Conservation (phyloP, 208 protist species). For the Leishmania turanica region DNA sequence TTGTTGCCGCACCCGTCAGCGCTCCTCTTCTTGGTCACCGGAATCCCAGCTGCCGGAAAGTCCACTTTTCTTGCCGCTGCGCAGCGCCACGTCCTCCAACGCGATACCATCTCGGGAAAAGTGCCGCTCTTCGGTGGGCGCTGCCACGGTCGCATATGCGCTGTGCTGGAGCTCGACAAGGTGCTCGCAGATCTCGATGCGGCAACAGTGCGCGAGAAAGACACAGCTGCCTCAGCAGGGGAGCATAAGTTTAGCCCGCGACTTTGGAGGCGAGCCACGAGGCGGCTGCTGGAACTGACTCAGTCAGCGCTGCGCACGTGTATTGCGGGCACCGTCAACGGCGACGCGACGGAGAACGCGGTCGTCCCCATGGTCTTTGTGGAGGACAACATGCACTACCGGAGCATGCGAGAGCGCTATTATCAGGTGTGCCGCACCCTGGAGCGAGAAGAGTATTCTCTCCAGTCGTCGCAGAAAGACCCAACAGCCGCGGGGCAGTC, state of each 20-base stretch:
- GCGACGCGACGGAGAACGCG: not conserved
- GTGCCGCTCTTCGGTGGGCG: slow-evolving; percentile 14
- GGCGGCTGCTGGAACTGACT: slow-evolving; percentile 15
- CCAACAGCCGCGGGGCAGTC: not conserved
- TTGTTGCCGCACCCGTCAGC: not conserved
- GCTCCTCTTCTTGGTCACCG: slow-evolving; percentile 58
- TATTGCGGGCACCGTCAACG: not conserved
- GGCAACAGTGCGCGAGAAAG: not conserved
- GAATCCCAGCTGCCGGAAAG: slow-evolving; percentile 72
- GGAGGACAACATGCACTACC: slow-evolving; percentile 82
- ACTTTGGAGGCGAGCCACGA: slow-evolving; percentile 5
- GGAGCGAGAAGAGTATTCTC: not conserved
- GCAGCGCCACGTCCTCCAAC: slow-evolving; percentile 11
- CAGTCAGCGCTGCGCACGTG: slow-evolving; percentile 9
- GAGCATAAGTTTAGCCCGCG: not conserved
- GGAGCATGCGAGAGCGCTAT: slow-evolving; percentile 79
- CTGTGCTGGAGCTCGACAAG: slow-evolving; percentile 18
- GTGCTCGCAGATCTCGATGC: slow-evolving; percentile 10
- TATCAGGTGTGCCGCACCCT: slow-evolving; percentile 53
- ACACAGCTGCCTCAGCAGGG: not conserved
- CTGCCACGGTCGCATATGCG: not conserved
- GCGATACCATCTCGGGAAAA: not conserved
- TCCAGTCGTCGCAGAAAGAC: not conserved
- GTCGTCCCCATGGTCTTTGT: slow-evolving; percentile 55
- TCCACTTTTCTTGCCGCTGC: slow-evolving; percentile 39